Evolutionary conservation across 1,284 basidiomycete species (phyloP), one percentile per base, ranked within the genome.

Genomic region (Sporisorium sorghi): DNA sequence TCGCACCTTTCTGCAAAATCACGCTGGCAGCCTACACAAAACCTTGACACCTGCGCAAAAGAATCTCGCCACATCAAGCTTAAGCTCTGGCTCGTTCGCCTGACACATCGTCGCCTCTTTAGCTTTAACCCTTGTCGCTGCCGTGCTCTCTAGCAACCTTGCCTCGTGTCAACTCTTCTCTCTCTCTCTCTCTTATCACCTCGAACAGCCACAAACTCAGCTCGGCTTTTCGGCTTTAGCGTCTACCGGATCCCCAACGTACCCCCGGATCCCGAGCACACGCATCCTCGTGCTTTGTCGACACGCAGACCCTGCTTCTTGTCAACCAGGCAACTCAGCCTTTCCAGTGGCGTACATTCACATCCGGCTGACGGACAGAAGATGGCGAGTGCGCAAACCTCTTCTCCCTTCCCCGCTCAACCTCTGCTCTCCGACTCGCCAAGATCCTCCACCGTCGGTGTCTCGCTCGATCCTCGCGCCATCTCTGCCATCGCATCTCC

Each of bases 301-400:
- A 35, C 33, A 14, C 33, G 14, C 12, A 10, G 12, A 35, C 8
- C 14, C 33, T n/a, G 17, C n/a, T n/a, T 8, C 8, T 37, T 37
- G 47, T 30, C 26, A 46, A 30, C 26, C 28, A 30, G 44, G 17
- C 35, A 17, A 14, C 4, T 6, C 35, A 37, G 17, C 35, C n/a
- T 17, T n/a, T n/a, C 26, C 44, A 46, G 28, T 7, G 28, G 26
- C n/a, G 9, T 28, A 24, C 14, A 44, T 28, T 28, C 2, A 14
- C 17, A n/a, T 59, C 63, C 63, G 63, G 32, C 14, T 17, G n/a
- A 56, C 53, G 43, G 61, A 71, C 35, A 64, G 53, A 71, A 71
- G 61, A 71, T 71, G 68, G 68, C 58, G n/a, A 65, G 58, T 35
- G 68, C 68, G 37, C 68, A 58, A 15, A 57, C 61, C 40, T 33